phyloP scores from a whole-genome alignment of 495 filamentous ascomycete species.

The Staphylotrichum longicolle region DNA sequence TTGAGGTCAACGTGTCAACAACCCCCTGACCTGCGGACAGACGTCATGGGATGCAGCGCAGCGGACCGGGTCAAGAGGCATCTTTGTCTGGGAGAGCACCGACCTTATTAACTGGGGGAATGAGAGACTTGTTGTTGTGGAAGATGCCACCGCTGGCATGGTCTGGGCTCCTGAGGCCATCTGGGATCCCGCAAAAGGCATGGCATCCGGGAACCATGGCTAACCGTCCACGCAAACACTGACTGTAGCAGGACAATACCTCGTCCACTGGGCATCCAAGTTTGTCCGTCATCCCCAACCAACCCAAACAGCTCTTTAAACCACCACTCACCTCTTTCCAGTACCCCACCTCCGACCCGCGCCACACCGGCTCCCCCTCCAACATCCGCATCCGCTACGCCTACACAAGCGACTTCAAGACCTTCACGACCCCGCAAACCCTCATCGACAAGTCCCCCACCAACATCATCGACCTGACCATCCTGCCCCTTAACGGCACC shows the following conservation, averaged over 20 bases:
- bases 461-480: slow-evolving; percentile 46
- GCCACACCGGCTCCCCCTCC: slow-evolving; percentile 41
- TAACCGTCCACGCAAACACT: no score
- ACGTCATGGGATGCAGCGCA: slow-evolving; percentile 54
- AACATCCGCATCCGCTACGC: slow-evolving; percentile 46
- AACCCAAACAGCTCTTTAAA: not conserved
- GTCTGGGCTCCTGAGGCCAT: slow-evolving; percentile 56
- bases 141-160: slow-evolving; percentile 52
- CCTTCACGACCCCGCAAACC: slow-evolving; percentile 42
- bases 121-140: slow-evolving; percentile 49
- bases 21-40: slow-evolving; percentile 24
- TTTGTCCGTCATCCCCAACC: slow-evolving; percentile 36
- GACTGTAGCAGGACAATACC: slow-evolving; percentile 38
- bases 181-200: slow-evolving; percentile 49
- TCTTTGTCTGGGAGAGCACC: slow-evolving; percentile 55
- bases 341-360: slow-evolving; percentile 42
- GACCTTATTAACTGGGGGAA: slow-evolving; percentile 49
- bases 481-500: slow-evolving; percentile 37
- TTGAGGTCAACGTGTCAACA: not conserved
- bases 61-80: slow-evolving; percentile 47
- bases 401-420: slow-evolving; percentile 45
- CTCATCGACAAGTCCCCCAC: slow-evolving; percentile 45
- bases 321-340: slow-evolving; percentile 18
- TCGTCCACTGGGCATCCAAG: slow-evolving; percentile 55
- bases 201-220: not conserved